Evolutionary conservation across 768 basidiomycete genomes (phyloP), one percentile per base, ranked within the genome.

Genomic region (Kwoniella sp.): DNA sequence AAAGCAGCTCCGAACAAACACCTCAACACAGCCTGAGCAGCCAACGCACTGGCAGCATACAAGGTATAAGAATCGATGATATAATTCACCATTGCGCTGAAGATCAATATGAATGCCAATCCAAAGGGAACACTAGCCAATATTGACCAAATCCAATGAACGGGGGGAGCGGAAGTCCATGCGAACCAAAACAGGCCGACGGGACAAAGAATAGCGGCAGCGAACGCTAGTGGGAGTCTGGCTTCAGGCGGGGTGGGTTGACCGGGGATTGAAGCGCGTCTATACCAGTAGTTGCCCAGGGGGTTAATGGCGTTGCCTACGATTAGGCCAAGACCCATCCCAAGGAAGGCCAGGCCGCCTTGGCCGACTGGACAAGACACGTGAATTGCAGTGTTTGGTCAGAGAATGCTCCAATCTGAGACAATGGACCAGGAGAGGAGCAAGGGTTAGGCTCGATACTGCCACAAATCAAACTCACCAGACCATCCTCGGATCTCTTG

Each of bases 41-140:
- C 87, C 55, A 88, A 82, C 12, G 87, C 87, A 71, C 85, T 85
- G 3, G 87, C 86, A 65, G 77, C 85, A 72, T 86, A 87, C 30
- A 88, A 80, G 33, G 82, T 81, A 79, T 88, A 88, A 8, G 84
- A 81, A 67, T 88, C 87, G 84, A 89, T 87, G 60, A 88, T 82
- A 79, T 88, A 88, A 4, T 85, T 85, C 51, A 85, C 85, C 17
- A 87, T 76, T 40, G 83, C 83, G 64, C 85, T 84, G 77, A 88
- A 80, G 59, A 88, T 84, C 63, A 85, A 82, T 9, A 86, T 82
- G 60, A 86, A 83, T 4, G 85, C 85, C n/a, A 81, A 72, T 19
- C 88, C 89, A 72, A 89, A 89, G 8, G 87, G 87, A 15, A 85
- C 79, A 9, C 85, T 86, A 8, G 85, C 85, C 27, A 88, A 69